phyloP scores from a whole-genome alignment of 768 basidiomycete species.

The Pilatotrama ljubarskyi region DNA sequence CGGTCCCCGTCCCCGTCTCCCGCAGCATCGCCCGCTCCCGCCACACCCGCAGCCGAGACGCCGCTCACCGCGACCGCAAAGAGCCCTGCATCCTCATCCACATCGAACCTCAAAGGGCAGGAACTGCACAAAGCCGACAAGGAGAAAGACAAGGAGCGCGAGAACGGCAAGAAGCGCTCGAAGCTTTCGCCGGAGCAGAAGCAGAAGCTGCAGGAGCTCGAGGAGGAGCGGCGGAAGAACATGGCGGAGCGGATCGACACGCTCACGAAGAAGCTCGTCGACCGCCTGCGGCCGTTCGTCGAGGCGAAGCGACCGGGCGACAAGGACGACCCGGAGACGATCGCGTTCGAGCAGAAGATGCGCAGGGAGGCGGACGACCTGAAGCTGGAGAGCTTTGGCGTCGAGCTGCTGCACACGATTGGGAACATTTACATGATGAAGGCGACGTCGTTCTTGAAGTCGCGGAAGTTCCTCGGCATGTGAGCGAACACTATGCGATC shows the following conservation, averaged over 20 bases:
- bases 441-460: slow-evolving; percentile 87
- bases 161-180: slow-evolving; percentile 38
- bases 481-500: slow-evolving; percentile 41
- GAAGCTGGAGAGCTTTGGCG: slow-evolving; percentile 96
- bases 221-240: slow-evolving; percentile 75
- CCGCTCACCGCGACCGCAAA: slow-evolving; percentile 7
- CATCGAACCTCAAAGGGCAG: slow-evolving; percentile 28
- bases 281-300: slow-evolving; percentile 86
- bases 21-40: background rate
- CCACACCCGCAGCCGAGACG: background rate
- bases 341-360: slow-evolving; percentile 74
- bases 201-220: slow-evolving; percentile 80
- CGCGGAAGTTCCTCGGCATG: slow-evolving; percentile 89
- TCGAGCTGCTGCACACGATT: slow-evolving; percentile 92
- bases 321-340: slow-evolving; percentile 81
- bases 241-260: slow-evolving; percentile 76
- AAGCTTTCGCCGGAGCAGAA: slow-evolving; percentile 82
- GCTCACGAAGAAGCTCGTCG: slow-evolving; percentile 78
- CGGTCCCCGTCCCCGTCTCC: slow-evolving; percentile 9
- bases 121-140: slow-evolving; percentile 29
- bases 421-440: slow-evolving; percentile 93
- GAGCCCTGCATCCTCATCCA: slow-evolving; percentile 28
- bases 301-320: slow-evolving; percentile 84
- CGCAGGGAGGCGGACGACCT: slow-evolving; percentile 88
- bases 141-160: slow-evolving; percentile 32